Conservation (phyloP, 2,329 filamentous ascomycete species). For the Hortaea sp. region DNA sequence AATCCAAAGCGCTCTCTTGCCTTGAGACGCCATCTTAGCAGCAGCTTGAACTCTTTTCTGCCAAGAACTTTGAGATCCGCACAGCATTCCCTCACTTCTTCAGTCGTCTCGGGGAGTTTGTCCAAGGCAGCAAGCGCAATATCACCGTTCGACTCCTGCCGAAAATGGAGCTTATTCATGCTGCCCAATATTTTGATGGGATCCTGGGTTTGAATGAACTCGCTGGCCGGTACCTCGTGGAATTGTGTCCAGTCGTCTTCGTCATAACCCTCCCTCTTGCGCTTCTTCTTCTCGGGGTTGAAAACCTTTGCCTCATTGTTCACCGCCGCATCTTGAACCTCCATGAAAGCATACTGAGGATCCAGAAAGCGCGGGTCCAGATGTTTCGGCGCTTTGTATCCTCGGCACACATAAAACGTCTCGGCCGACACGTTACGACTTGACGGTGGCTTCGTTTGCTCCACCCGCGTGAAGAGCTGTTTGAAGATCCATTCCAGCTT, state of each 20-base stretch:
- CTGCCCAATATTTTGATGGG: conserved; percentile 85
- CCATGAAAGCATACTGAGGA: conserved; percentile 79
- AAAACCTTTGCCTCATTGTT: conserved; percentile 98
- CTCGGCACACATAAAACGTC: conserved; percentile 94
- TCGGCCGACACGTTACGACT: conserved; percentile 94
- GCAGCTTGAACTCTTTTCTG: conserved; percentile 83
- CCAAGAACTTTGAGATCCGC: conserved; percentile 81
- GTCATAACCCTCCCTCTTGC: conserved; percentile 95
- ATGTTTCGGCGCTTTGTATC: conserved; percentile 88
- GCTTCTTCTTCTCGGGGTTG: conserved; percentile 94
- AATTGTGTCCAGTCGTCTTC: conserved; percentile 90
- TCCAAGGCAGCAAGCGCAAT: conserved; percentile 78
- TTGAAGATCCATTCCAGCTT: conserved; percentile 94
- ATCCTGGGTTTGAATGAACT: conserved; percentile 89
- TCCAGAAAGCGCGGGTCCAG: conserved; percentile 91
- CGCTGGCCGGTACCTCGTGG: conserved; percentile 77
- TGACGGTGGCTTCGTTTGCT: conserved; percentile 93
- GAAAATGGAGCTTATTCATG: conserved; percentile 74
- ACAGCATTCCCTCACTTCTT: conserved; percentile 70
- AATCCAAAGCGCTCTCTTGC: conserved; percentile 88
- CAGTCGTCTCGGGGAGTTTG: conserved; percentile 75
- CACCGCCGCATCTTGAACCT: conserved; percentile 71
- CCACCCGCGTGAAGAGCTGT: conserved; percentile 87
- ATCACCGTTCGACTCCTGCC: conserved; percentile 64
- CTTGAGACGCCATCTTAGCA: conserved; percentile 81